Evolutionary conservation across 306 rosid genomes (phyloP), one percentile per base, ranked within the genome.

Genomic region (Cicer chorassanicum): DNA sequence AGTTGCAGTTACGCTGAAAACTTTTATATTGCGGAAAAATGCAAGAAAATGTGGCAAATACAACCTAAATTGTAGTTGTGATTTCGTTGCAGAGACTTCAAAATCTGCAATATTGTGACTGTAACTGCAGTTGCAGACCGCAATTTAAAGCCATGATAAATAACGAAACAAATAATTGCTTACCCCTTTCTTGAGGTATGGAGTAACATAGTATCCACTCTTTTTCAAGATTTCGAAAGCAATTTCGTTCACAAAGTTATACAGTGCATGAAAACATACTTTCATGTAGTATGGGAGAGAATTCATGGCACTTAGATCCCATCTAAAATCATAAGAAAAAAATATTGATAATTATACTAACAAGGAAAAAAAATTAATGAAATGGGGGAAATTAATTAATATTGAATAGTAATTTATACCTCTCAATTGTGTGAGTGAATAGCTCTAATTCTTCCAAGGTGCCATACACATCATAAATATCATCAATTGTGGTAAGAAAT

Each of bases 241-340:
- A 13, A 16, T 4, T 34, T 53, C 64, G 53, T 70, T 18, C 2
- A 53, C 50, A 1, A 51, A 39, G 75, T 39, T 39, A 53, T 70
- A 8, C 5, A 53, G 39, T 16, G 39, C 40, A 15, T 6, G 36
- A 5, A 38, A 70, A 18, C 39, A 70, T 38, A 40, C 39, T 70
- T 53, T 53, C 75, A 70, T 70, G 64, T 70, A 53, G 40, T 53
- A 24, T 14, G 74, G 74, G 16, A 70, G 74, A 70, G 8, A 3
- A 9, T 51, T 48, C 6, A 38, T 38, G 46, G 49, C 46, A 50
- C 10, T 70, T 70, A 9, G 45, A 36, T 69, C 74, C 59, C 74
- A 49, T 36, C 74, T 68, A 68, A 1, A 42, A 42, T 16, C 39
- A 65, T 4, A 10, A 42, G 0, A 3, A 38, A 65, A 65, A 65